phyloP scores from a whole-genome alignment of 2,329 filamentous ascomycete genomes.

The Phyllosticta paracitricarpa region DNA sequence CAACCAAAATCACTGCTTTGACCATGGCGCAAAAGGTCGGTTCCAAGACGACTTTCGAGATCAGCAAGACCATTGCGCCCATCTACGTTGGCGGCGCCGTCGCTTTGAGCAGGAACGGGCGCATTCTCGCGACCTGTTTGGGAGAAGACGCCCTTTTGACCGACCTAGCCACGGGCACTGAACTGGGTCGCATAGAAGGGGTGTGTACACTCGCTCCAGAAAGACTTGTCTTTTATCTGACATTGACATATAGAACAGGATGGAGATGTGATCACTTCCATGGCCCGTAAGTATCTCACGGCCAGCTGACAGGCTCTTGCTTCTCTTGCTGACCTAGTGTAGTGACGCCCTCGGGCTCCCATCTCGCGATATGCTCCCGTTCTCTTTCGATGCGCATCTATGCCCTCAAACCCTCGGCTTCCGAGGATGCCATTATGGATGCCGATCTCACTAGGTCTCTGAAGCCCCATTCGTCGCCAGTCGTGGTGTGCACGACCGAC shows the following conservation, averaged over 20 bases:
- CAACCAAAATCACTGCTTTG: background rate
- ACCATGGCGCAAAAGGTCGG: constrained; percentile 45
- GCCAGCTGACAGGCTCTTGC: background rate
- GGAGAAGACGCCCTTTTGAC: constrained; percentile 87
- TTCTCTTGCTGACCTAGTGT: constrained; percentile 15
- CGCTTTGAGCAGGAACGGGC: constrained; percentile 69
- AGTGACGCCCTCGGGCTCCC: constrained; percentile 82
- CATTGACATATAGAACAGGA: constrained; percentile 36
- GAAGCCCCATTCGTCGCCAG: constrained; percentile 83
- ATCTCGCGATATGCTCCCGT: constrained; percentile 83
- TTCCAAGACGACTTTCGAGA: constrained; percentile 81
- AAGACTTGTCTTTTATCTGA: constrained; percentile 19
- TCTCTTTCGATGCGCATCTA: constrained; percentile 96
- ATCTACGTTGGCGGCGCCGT: constrained; percentile 90
- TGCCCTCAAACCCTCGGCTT: constrained; percentile 51
- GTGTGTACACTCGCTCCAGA: constrained; percentile 39
- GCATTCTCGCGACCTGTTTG: constrained; percentile 77
- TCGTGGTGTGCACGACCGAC: constrained; percentile 78
- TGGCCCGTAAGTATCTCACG: constrained; percentile 44
- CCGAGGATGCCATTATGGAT: constrained; percentile 49
- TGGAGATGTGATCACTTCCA: constrained; percentile 63
- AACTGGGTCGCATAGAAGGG: constrained; percentile 79
- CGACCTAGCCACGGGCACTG: constrained; percentile 69
- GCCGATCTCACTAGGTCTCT: constrained; percentile 65
- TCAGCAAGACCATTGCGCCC: constrained; percentile 72